Conservation (phyloP, 345 rosid species). For the Gossypium rotundifolium region DNA sequence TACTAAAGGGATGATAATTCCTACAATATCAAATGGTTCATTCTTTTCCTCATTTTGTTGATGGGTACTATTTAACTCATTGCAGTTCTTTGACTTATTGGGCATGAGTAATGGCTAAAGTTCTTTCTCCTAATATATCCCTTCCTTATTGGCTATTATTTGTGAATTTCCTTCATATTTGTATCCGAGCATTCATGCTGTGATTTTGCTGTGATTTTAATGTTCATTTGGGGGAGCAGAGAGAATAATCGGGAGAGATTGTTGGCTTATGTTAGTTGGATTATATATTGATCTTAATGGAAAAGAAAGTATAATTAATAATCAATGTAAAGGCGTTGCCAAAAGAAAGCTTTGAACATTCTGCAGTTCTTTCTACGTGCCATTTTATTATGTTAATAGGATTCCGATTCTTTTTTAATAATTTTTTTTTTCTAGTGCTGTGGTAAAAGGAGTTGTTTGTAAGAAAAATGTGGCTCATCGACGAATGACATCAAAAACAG, state of each 20-base stretch:
- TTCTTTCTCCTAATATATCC: neutral
- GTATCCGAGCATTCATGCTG: neutral
- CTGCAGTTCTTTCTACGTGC: neutral
- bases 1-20: too few species aligned
- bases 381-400: slow-evolving; percentile 21
- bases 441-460: slow-evolving; percentile 89
- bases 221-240: neutral
- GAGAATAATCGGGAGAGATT: neutral
- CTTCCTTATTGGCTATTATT: neutral
- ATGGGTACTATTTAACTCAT: neutral
- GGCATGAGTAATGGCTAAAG: neutral
- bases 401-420: slow-evolving; percentile 15
- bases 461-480: slow-evolving; percentile 97
- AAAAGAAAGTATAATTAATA: neutral
- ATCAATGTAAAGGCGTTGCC: neutral
- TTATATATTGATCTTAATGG: neutral
- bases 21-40: neutral
- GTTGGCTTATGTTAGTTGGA: neutral
- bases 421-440: slow-evolving; percentile 44
- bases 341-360: neutral
- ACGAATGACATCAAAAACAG: slow-evolving; percentile 83
- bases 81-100: neutral
- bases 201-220: neutral
- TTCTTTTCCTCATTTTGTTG: neutral
- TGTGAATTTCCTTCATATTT: neutral